A percentile compares a stretch with the other conserved stretches of the same genome.
phyloP scores from a whole-genome alignment of 805 yeast genomes.

The Wickerhamomyces sydowiorum region DNA sequence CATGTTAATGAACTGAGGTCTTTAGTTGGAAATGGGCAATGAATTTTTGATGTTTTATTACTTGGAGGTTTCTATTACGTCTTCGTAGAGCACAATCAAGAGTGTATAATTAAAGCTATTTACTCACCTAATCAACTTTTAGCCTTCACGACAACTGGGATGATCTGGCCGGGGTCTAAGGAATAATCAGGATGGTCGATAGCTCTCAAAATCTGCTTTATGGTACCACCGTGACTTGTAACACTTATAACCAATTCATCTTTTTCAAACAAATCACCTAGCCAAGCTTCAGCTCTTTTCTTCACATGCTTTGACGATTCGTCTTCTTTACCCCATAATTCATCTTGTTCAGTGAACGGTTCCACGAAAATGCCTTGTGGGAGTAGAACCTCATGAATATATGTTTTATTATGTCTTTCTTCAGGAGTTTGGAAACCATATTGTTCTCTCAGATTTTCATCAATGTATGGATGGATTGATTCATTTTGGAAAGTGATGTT shows the following conservation, averaged over 20 bases:
- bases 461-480: not conserved
- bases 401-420: not conserved
- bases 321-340: not conserved
- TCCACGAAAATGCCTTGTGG: not conserved
- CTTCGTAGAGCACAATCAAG: not conserved
- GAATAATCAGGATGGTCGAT: not conserved
- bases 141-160: constrained; percentile 2
- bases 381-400: not conserved
- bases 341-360: not conserved
- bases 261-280: not conserved
- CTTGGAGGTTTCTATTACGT: no score
- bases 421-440: not conserved
- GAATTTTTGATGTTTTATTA: no score
- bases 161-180: constrained; percentile 1
- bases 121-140: not conserved
- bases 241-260: constrained; percentile 1
- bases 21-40: constrained; percentile 5
- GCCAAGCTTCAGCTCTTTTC: not conserved
- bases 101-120: not conserved
- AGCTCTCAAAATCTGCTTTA: not conserved
- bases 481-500: not conserved
- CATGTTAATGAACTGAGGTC: not conserved
- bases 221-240: constrained; percentile 1
- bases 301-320: not conserved
- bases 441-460: not conserved